Base-by-base conservation (phyloP, 495 filamentous ascomycete species). In the Sordaria brevicollis region DNA sequence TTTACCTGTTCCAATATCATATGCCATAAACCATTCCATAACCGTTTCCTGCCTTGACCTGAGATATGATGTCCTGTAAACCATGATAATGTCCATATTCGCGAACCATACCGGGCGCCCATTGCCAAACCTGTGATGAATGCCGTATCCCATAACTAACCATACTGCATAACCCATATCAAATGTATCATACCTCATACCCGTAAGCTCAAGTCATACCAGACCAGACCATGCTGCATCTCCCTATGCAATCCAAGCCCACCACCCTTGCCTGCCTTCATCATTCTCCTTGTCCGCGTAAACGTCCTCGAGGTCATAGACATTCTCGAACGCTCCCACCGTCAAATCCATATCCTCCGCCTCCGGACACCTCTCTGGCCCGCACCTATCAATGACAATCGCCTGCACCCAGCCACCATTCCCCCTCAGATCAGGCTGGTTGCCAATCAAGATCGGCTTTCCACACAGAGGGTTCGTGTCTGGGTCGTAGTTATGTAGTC, bases 401-500 rank as follows among this genome's bases (percentile, higher is more conserved):
- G 93, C 86, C 76, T 90, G 89, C 0, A 91, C 81, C 39, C 83
- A 73, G 36, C 78, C 73, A 21, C 74, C 77, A 7, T 74, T 77
- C 4, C 70, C 71, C 29, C 76, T 76, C n/a, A 82, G 84, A 31
- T 71, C 73, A 21, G 67, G 67, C 35, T 83, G 79, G 34, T 88
- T 77, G 54, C 77, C 79, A 6, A 90, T 81, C 65, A 89, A 78
- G 5, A 96, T 81, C 74, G 82, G 87, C 75, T 82, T 77, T 3
- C 89, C 90, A 71, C 92, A 95, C 0, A 94, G 76, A 11, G 88
- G 89, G 74, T 93, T 93, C 4, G 76, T 71, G 75, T 92, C 93
- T 5, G 90, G 88, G 79, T 93, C 84, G 21, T 81, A 79, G 13
- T 85, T 84, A 2, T 29, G 25, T 31, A 62, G 5, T 15, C 15